A percentile compares a stretch with the other conserved stretches of the same genome.
phyloP scores from a whole-genome alignment of 1,284 basidiomycete genomes.

The Xanthoconium separans region DNA sequence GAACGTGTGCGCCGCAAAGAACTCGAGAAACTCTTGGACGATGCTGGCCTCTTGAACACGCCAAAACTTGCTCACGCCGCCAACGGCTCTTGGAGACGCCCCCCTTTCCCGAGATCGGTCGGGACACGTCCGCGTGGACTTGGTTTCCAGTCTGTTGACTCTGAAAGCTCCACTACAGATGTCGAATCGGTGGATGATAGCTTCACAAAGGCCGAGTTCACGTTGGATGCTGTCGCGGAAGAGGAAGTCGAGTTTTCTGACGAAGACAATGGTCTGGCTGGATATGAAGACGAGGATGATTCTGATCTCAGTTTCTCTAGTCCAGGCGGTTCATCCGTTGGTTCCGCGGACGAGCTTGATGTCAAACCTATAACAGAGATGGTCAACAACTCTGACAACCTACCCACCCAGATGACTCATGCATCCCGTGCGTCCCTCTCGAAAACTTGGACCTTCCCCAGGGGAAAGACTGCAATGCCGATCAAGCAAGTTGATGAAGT shows the following conservation, averaged over 20 bases:
- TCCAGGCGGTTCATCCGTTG: slow-evolving; percentile 53
- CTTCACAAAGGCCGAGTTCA: slow-evolving; percentile 38
- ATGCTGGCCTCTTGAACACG: slow-evolving; percentile 33
- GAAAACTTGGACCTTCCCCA: slow-evolving; percentile 72
- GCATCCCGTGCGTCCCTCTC: slow-evolving; percentile 49
- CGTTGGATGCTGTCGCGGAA: slow-evolving; percentile 56
- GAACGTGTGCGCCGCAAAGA: slow-evolving; percentile 40
- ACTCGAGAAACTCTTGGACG: slow-evolving; percentile 45
- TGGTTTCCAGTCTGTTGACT: slow-evolving; percentile 63
- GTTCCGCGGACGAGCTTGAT: slow-evolving; percentile 49
- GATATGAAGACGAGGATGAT: slow-evolving; percentile 73
- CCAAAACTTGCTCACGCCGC: slow-evolving; percentile 22
- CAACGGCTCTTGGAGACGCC: slow-evolving; percentile 14
- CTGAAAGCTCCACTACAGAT: slow-evolving; percentile 59
- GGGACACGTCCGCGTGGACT: slow-evolving; percentile 40
- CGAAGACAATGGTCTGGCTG: slow-evolving; percentile 55
- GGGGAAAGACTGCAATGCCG: slow-evolving; percentile 28
- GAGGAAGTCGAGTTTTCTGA: slow-evolving; percentile 50
- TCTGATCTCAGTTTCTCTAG: slow-evolving; percentile 50
- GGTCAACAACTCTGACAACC: slow-evolving; percentile 3
- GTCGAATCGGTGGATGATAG: slow-evolving; percentile 56
- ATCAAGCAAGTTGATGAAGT: slow-evolving; percentile 27
- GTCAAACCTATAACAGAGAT: background rate
- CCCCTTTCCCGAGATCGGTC: slow-evolving; percentile 14
- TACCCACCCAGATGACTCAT: slow-evolving; percentile 27